Conservation (phyloP, 257 asterid species). For the Cynanchum wilfordii region DNA sequence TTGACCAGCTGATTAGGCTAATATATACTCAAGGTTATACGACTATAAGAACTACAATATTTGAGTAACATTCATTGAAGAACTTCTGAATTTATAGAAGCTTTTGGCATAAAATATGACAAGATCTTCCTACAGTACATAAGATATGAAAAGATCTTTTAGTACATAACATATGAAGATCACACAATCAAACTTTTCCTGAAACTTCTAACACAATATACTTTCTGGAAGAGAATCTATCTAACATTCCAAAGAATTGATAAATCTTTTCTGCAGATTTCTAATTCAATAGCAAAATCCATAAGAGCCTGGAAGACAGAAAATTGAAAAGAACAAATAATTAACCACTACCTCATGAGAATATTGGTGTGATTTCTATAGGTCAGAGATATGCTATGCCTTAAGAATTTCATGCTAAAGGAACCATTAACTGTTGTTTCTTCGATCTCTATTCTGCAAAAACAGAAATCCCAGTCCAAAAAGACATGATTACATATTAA, state of each 20-base stretch:
- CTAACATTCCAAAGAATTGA: neutral
- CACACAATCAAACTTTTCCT: neutral
- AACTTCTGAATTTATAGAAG: neutral
- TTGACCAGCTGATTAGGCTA: neutral
- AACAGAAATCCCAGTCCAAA: constrained; percentile 15
- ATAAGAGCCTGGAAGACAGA: neutral
- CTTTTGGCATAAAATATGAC: neutral
- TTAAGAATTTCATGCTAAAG: constrained; percentile 73
- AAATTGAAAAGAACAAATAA: neutral
- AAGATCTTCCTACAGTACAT: neutral
- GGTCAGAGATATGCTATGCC: constrained; percentile 71
- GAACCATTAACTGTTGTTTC: constrained; percentile 86
- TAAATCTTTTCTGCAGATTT: neutral
- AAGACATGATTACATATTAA: constrained; percentile 5
- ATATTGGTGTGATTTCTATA: constrained; percentile 82
- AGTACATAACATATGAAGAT: neutral
- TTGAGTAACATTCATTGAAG: neutral
- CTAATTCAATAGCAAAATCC: neutral
- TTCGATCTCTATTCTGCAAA: constrained; percentile 83
- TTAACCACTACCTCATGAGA: constrained; percentile 56
- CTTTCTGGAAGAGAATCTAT: neutral
- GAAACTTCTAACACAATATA: neutral
- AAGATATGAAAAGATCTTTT: neutral
- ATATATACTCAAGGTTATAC: neutral
- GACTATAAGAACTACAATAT: neutral